Conservation (phyloP, 139 green algal genomes). For the Pedinophyceae sp. region DNA sequence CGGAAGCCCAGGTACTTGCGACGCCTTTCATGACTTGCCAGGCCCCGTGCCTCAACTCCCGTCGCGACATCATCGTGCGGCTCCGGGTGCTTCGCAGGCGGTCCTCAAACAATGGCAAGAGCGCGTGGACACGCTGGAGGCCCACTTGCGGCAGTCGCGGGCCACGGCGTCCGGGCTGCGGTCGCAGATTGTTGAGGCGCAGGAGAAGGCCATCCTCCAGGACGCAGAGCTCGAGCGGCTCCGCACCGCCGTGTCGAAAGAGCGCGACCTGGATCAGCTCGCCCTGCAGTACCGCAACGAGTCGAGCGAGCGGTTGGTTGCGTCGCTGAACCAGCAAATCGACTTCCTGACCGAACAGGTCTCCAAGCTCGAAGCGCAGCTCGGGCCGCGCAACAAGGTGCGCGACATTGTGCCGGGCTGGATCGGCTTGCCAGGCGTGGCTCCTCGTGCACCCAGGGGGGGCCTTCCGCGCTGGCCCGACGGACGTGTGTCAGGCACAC, state of each 20-base stretch:
- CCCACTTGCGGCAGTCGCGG: constrained; percentile 13
- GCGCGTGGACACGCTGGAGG: constrained; percentile 25
- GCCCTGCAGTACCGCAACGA: constrained; percentile 31
- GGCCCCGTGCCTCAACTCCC: too few species aligned
- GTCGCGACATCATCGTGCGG: not conserved
- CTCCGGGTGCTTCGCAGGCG: not conserved
- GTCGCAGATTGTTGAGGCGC: constrained; percentile 15
- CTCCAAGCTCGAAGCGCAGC: not conserved
- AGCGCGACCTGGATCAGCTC: constrained; percentile 31
- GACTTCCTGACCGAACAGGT: constrained; percentile 22
- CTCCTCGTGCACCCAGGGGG: not conserved
- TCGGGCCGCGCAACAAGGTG: not conserved
- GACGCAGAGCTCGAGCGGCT: constrained; percentile 28
- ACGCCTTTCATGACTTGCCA: too few species aligned
- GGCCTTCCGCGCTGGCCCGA: too few species aligned
- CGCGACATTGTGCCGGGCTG: not conserved
- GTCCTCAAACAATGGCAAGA: not conserved
- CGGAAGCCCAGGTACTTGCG: too few species aligned
- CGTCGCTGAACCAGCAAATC: constrained; percentile 44
- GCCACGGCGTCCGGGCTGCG: constrained; percentile 8
- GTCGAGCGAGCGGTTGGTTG: constrained; percentile 42
- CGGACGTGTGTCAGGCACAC: too few species aligned
- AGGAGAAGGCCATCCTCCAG: constrained; percentile 18
- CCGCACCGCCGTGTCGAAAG: constrained; percentile 10
- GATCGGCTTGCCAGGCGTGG: not conserved